A percentile compares a stretch with the other conserved stretches of the same genome.
phyloP scores from a whole-genome alignment of 2,329 filamentous ascomycete genomes.

The Penicillium freii region DNA sequence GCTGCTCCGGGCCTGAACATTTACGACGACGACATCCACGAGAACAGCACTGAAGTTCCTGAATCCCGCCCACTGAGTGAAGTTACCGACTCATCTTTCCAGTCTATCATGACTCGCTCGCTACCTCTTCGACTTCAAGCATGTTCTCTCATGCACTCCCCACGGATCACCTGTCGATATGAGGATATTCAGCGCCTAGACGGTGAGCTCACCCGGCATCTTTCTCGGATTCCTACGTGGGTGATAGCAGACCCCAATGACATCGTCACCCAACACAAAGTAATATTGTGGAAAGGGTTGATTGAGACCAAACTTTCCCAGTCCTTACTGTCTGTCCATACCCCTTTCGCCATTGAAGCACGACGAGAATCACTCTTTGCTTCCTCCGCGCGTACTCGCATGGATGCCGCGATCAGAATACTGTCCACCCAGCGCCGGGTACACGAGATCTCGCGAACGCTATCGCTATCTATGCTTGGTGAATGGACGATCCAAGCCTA shows the following conservation, averaged over 20 bases:
- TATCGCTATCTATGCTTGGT: conserved; percentile 36
- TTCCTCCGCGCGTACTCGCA: conserved; percentile 35
- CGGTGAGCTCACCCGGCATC: conserved; percentile 36
- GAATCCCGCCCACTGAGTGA: conserved; percentile 29
- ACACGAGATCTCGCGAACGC: conserved; percentile 31
- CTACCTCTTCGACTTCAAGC: conserved; percentile 34
- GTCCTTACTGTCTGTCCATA: conserved; percentile 40
- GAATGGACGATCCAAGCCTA: conserved; percentile 41
- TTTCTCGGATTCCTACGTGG: conserved; percentile 39
- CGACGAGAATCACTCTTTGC: conserved; percentile 33
- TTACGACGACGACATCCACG: conserved; percentile 50
- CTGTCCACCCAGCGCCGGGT: conserved; percentile 38
- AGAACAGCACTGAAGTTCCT: conserved; percentile 32
- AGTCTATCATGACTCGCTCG: conserved; percentile 30
- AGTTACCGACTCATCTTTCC: conserved; percentile 41
- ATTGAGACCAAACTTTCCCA: conserved; percentile 39
- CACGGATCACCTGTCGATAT: conserved; percentile 38
- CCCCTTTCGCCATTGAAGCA: conserved; percentile 39
- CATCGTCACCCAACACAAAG: conserved; percentile 26
- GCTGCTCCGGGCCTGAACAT: conserved; percentile 51
- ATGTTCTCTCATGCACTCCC: conserved; percentile 38
- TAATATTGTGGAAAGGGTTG: conserved; percentile 33
- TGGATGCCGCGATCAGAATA: conserved; percentile 40
- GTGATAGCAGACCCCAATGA: conserved; percentile 18
- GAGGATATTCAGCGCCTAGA: conserved; percentile 43